phyloP scores from a whole-genome alignment of 2,329 filamentous ascomycete genomes.

The Trichoderma afroharzianum region DNA sequence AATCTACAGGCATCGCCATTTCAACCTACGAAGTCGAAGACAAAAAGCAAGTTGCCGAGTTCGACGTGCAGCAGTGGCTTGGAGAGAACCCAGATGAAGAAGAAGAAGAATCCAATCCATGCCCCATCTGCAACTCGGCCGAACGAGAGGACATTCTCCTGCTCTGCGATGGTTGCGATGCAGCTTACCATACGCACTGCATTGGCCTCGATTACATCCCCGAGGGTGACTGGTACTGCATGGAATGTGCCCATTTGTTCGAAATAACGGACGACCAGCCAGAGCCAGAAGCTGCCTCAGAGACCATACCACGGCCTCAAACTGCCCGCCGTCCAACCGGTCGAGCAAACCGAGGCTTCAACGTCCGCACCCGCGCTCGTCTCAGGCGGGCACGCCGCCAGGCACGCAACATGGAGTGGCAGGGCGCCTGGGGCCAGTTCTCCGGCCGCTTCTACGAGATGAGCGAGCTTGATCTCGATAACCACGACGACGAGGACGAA shows the following conservation, averaged over 20 bases:
- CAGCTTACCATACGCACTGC: constrained; percentile 87
- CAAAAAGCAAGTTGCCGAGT: constrained; percentile 84
- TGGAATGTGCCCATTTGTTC: constrained; percentile 65
- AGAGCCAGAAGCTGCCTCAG: constrained; percentile 29
- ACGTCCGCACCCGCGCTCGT: constrained; percentile 54
- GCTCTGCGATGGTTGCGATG: constrained; percentile 87
- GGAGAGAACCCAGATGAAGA: constrained; percentile 70
- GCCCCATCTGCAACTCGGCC: constrained; percentile 76
- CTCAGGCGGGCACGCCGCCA: constrained; percentile 54
- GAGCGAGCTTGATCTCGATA: constrained; percentile 41
- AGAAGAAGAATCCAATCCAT: constrained; percentile 67
- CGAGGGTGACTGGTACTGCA: constrained; percentile 82
- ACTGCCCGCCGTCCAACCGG: constrained; percentile 31
- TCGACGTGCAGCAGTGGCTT: constrained; percentile 71
- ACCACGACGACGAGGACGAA: constrained; percentile 61
- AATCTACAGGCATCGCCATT: constrained; percentile 47
- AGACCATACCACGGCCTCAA: constrained; percentile 31
- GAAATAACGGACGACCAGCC: constrained; percentile 30
- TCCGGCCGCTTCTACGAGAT: constrained; percentile 59
- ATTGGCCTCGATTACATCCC: constrained; percentile 77
- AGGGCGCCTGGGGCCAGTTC: constrained; percentile 74
- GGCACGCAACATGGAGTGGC: constrained; percentile 79
- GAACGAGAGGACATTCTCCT: constrained; percentile 83
- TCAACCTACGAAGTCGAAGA: constrained; percentile 67
- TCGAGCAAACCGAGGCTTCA: constrained; percentile 33